Base-by-base conservation (phyloP, 441 rosid species). In the Raphanus hybrid region DNA sequence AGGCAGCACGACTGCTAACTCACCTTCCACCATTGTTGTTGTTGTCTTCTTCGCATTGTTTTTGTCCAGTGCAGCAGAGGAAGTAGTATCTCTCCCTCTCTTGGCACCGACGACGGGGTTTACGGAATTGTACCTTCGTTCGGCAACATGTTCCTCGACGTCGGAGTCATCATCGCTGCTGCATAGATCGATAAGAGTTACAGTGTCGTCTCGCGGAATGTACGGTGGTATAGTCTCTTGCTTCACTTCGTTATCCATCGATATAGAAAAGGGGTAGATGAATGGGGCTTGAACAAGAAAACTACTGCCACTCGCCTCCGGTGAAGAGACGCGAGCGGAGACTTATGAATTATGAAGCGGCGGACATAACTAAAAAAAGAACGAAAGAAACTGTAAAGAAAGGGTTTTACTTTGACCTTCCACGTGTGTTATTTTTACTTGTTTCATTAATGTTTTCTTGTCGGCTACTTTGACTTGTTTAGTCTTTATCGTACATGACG, bases 101-200 rank as follows among this genome's bases (percentile, higher is more conserved):
- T 73, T 81, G 16, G 39, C 55, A 5, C 76, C 71, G 10, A 50
- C 71, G 7, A 50, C 58, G 8, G 39, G 16, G 58, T 48, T 61
- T 18, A 71, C 75, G 9, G 71, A 62, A 29, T 50, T 20, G 18
- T 8, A 39, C 6, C 1, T 20, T 20, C 26, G 20, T 23, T 9
- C 55, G 1, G 1, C 39, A 35, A 35, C 39, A 7, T 35, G 39
- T 4, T 78, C 82, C 14, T 73, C 85, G 18, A 77, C 14, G 32
- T 87, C 91, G 10, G 90, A 88, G 16, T 29, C 34, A 5, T 67
- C 73, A 77, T 87, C 87, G 64, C 86, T 76, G 71, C 89, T 85
- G 57, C 88, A 59, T 63, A 91, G 88, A 32, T 87, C 84, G 82
- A 90, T 85, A 3, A 89, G 69, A 15, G 83, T 61, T 3, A 59